Evolutionary conservation across 331 rosid genomes (phyloP).

Genomic region (Quercus phellos): DNA sequence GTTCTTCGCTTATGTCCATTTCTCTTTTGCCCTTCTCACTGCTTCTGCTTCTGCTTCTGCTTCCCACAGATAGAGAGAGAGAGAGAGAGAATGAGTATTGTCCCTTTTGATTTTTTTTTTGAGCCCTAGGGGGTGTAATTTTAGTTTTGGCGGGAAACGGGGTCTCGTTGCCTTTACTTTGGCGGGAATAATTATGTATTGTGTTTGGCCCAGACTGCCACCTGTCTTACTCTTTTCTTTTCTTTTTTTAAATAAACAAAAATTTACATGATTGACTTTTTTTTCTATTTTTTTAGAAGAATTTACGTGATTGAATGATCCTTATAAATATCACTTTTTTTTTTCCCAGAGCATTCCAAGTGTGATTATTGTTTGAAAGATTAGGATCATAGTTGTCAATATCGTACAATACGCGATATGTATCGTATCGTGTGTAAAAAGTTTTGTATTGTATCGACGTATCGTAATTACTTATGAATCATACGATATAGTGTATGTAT

Average conservation of each 20-base stretch:
- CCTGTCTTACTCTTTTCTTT: neutral
- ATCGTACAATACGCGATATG: rapidly evolving
- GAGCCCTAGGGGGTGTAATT: conserved; percentile 9
- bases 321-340: too few species aligned
- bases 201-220: neutral
- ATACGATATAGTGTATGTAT: rapidly evolving
- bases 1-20: conserved; percentile 90
- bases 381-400: rapidly evolving
- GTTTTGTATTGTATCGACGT: rapidly evolving
- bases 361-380: too few species aligned
- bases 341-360: too few species aligned
- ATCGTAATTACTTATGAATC: rapidly evolving
- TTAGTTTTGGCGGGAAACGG: conserved; percentile 56
- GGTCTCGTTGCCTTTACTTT: neutral
- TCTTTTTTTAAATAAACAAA: neutral
- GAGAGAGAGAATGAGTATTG: neutral
- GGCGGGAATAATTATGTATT: conserved; percentile 36
- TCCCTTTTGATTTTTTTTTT: neutral
- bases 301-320: too few species aligned
- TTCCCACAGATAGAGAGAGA: neutral
- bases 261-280: neutral
- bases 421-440: too few species aligned
- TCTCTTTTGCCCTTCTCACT: neutral
- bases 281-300: neutral
- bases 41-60: neutral